Percentiles rank a stretch among this genome's conserved stretches.
Evolutionary conservation across 257 asterid species (phyloP).

Genomic region (Paraleonurus japonicus): DNA sequence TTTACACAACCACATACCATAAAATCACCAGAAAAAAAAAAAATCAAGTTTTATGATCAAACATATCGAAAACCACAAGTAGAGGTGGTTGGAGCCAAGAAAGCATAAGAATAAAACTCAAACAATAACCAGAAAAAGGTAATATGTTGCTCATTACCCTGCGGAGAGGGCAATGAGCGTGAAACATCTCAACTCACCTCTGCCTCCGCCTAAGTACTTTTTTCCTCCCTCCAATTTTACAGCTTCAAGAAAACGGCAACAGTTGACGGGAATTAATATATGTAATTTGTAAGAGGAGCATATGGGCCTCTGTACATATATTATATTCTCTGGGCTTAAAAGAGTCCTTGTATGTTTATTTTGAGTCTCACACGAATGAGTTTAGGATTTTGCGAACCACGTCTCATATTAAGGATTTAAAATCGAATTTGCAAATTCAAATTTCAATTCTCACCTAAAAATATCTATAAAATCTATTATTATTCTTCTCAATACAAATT

Average conservation of each 20-base stretch:
- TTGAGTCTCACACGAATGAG: too few species aligned
- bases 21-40: background rate
- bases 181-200: conserved; percentile 17
- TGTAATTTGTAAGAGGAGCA: background rate
- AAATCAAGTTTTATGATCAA: background rate
- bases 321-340: background rate
- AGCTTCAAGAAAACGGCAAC: background rate
- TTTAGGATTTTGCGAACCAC: too few species aligned
- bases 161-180: background rate
- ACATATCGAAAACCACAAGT: background rate
- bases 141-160: background rate
- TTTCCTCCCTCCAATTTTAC: background rate
- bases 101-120: background rate
- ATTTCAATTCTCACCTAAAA: too few species aligned
- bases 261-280: background rate
- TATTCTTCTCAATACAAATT: too few species aligned
- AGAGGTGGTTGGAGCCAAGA: background rate
- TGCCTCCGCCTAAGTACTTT: background rate
- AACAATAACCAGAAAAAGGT: background rate
- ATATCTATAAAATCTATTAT: too few species aligned
- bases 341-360: too few species aligned
- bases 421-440: too few species aligned
- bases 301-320: background rate
- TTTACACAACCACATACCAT: background rate
- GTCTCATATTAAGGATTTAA: too few species aligned